A percentile compares a stretch with the other conserved stretches of the same genome.
These are phyloP conservation scores for Malassezia restricta DNA, from an alignment of 1,284 basidiomycete genomes.

Conservation along the genomic window DNA sequence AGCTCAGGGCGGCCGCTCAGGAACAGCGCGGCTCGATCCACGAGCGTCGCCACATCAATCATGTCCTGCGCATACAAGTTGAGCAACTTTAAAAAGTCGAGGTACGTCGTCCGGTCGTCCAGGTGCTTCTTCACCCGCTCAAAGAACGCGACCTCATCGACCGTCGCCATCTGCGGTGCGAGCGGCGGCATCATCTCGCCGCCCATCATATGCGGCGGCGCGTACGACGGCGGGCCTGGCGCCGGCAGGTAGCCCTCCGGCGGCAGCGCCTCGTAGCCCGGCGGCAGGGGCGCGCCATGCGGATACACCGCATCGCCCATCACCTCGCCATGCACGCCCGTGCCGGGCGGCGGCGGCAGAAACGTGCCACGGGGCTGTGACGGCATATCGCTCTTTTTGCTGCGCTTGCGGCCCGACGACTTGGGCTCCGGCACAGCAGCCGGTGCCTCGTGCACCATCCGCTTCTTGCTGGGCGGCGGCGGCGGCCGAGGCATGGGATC, in stretches of 20 bases:
- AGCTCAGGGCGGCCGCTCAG: slow-evolving; percentile 66
- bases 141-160: slow-evolving; percentile 86
- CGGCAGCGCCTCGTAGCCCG: slow-evolving; percentile 26
- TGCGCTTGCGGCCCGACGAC: slow-evolving; percentile 29
- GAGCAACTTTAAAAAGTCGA: slow-evolving; percentile 88
- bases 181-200: slow-evolving; percentile 10
- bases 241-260: slow-evolving; percentile 22
- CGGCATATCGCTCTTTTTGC: slow-evolving; percentile 16
- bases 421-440: neutral
- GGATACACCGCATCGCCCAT: slow-evolving; percentile 12
- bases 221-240: slow-evolving; percentile 13
- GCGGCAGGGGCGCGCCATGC: slow-evolving; percentile 10
- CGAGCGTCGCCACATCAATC: slow-evolving; percentile 73
- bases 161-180: slow-evolving; percentile 48
- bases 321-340: slow-evolving; percentile 16
- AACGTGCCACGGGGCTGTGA: neutral
- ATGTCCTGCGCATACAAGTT: slow-evolving; percentile 85
- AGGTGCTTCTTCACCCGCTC: slow-evolving; percentile 77
- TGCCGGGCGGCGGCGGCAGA: slow-evolving; percentile 3
- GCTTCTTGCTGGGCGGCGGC: slow-evolving; percentile 21
- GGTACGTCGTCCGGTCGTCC: slow-evolving; percentile 73
- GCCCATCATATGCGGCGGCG: slow-evolving; percentile 16
- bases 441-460: slow-evolving; percentile 19
- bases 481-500: slow-evolving; percentile 2
- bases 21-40: slow-evolving; percentile 75